These are phyloP conservation scores for Tieghemiomyces parasiticus DNA, from an alignment of 192 early-diverging fungal genomes.

Conservation along the genomic window DNA sequence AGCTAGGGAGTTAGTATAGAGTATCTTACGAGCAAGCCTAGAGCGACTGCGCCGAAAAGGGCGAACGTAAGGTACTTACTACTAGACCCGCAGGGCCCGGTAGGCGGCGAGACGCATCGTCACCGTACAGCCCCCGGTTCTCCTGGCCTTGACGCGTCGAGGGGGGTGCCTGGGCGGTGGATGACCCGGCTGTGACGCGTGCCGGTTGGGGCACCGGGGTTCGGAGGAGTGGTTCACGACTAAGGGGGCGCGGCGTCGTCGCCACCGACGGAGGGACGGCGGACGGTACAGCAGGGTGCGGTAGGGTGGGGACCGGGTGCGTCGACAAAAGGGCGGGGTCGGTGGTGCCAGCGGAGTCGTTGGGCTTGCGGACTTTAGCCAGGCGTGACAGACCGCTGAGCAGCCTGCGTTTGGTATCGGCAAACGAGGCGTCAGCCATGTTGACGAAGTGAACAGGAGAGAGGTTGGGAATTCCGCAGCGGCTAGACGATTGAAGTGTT, in stretches of 20 bases:
- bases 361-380: not conserved
- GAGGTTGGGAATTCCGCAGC: not conserved
- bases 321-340: not conserved
- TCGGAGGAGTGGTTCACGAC: too few relatives aligned
- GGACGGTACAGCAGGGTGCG: not conserved
- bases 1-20: not conserved
- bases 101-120: too few relatives aligned
- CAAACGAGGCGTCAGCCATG: slow-evolving; percentile 3
- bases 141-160: too few relatives aligned
- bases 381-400: slow-evolving; percentile 8
- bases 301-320: not conserved
- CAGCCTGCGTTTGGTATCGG: slow-evolving; percentile 3
- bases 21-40: too few relatives aligned
- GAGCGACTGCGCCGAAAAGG: too few relatives aligned
- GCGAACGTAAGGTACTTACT: too few relatives aligned
- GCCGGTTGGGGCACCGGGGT: too few relatives aligned
- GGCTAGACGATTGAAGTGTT: not conserved
- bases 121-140: too few relatives aligned
- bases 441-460: not conserved
- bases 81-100: too few relatives aligned
- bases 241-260: too few relatives aligned
- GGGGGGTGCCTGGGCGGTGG: too few relatives aligned
- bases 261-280: not conserved
- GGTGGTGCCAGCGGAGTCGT: not conserved
- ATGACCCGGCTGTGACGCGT: too few relatives aligned